Percentiles rank a stretch among this genome's conserved stretches.
Conservation (phyloP, 225 moss, liverwort and hornwort species). For the Marchantia polymorpha region DNA sequence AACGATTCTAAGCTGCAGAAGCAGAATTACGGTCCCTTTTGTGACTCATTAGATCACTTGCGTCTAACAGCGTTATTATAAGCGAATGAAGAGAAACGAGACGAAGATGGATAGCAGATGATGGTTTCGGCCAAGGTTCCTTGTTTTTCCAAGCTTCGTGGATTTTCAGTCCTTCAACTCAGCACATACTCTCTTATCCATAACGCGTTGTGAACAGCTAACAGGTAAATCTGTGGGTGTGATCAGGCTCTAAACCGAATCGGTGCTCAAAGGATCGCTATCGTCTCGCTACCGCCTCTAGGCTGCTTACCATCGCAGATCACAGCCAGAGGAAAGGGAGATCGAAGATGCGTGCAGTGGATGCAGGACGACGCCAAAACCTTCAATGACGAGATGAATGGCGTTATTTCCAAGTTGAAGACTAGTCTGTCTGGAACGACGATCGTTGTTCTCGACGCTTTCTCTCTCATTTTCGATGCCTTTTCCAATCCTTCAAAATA, state of each 20-base stretch:
- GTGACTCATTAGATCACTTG: too few species aligned
- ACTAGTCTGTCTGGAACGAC: neutral
- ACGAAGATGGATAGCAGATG: too few species aligned
- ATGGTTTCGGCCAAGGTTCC: too few species aligned
- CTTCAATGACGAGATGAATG: constrained; percentile 3
- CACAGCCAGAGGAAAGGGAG: constrained; percentile 28
- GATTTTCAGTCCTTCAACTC: too few species aligned
- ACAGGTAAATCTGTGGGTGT: neutral
- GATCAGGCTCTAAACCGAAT: constrained; percentile 50
- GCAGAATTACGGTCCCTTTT: too few species aligned
- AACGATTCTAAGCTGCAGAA: too few species aligned
- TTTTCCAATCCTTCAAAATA: constrained; percentile 5
- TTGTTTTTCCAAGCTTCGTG: too few species aligned
- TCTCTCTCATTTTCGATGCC: constrained; percentile 13
- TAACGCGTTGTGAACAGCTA: too few species aligned
- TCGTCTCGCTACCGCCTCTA: constrained; percentile 50
- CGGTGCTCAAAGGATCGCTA: constrained; percentile 57
- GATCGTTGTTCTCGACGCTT: constrained; percentile 10
- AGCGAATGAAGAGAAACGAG: too few species aligned
- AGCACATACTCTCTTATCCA: too few species aligned
- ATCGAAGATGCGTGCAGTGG: constrained; percentile 7
- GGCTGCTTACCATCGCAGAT: constrained; percentile 75
- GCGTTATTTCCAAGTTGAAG: neutral
- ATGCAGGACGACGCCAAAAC: constrained; percentile 8
- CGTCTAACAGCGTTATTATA: too few species aligned